These are phyloP conservation scores for Abrus precatorius DNA, from an alignment of 306 rosid species.

Conservation along the genomic window DNA sequence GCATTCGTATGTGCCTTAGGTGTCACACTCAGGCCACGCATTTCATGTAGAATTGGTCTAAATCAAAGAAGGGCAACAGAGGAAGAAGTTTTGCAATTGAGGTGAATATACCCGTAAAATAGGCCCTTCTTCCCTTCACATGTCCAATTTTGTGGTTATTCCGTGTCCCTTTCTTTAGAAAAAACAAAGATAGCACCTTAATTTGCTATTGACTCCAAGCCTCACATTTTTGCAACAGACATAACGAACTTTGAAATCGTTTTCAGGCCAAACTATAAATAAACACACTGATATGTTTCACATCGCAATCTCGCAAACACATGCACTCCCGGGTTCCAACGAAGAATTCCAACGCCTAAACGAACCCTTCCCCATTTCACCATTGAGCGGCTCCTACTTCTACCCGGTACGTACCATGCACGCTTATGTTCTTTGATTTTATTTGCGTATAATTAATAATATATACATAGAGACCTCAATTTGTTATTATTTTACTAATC, in stretches of 20 bases:
- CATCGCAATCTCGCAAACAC: not conserved
- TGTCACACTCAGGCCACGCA: no score
- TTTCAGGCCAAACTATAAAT: not conserved
- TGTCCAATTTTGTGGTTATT: slow-evolving; percentile 1
- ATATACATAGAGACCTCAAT: no score
- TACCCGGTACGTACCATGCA: not conserved
- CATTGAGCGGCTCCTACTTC: slow-evolving; percentile 36
- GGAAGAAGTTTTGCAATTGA: no score
- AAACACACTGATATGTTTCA: not conserved
- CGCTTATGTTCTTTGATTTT: no score
- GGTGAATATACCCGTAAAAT: no score
- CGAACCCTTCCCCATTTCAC: slow-evolving; percentile 31
- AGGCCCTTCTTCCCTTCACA: no score
- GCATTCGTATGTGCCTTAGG: no score
- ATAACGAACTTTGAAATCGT: slow-evolving; percentile 37
- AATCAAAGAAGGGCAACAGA: no score
- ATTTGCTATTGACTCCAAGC: slow-evolving; percentile 46
- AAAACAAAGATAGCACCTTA: not conserved
- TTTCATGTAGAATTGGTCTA: no score
- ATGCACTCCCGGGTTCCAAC: slow-evolving; percentile 34
- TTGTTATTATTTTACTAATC: no score
- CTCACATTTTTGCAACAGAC: slow-evolving; percentile 45
- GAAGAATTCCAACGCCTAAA: slow-evolving; percentile 30
- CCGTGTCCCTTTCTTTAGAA: slow-evolving; percentile 21
- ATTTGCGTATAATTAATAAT: no score